Percentiles rank a stretch among this genome's conserved stretches.
phyloP scores from a whole-genome alignment of 177 flowering plant genomes.

The Vitis hybrid region DNA sequence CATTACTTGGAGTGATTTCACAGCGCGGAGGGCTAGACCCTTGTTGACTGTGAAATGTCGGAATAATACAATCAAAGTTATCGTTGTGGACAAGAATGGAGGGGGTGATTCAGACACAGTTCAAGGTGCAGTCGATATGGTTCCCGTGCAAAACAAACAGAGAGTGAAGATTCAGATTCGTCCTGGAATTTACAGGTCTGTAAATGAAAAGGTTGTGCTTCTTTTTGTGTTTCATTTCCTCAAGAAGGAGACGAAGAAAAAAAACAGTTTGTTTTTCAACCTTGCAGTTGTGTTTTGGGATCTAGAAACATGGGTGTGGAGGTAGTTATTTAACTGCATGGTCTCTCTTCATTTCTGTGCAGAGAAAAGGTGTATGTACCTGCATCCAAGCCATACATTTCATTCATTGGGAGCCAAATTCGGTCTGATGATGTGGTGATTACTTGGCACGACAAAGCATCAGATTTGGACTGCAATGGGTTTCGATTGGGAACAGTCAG shows the following conservation, averaged over 20 bases:
- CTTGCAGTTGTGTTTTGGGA: constrained; percentile 4
- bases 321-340: too few relatives aligned
- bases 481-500: constrained; percentile 48
- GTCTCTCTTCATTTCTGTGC: constrained; percentile 13
- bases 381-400: constrained; percentile 62
- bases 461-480: constrained; percentile 49
- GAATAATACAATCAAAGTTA: constrained; percentile 20
- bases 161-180: constrained; percentile 70
- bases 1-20: constrained; percentile 57
- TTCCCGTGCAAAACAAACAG: constrained; percentile 45
- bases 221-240: not conserved
- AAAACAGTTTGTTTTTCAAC: not conserved
- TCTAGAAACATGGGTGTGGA: too few relatives aligned
- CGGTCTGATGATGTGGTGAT: constrained; percentile 38
- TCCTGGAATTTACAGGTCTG: constrained; percentile 83
- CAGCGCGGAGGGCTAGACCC: constrained; percentile 16
- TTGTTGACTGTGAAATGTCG: constrained; percentile 14
- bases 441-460: constrained; percentile 69
- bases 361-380: constrained; percentile 84
- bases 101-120: constrained; percentile 66
- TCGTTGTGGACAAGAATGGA: constrained; percentile 70
- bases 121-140: constrained; percentile 87
- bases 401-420: constrained; percentile 59
- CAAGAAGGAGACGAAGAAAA: not conserved
- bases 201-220: not conserved